These are phyloP conservation scores for Stropharia rugosoannulata DNA, from an alignment of 768 basidiomycete genomes.

Conservation along the genomic window DNA sequence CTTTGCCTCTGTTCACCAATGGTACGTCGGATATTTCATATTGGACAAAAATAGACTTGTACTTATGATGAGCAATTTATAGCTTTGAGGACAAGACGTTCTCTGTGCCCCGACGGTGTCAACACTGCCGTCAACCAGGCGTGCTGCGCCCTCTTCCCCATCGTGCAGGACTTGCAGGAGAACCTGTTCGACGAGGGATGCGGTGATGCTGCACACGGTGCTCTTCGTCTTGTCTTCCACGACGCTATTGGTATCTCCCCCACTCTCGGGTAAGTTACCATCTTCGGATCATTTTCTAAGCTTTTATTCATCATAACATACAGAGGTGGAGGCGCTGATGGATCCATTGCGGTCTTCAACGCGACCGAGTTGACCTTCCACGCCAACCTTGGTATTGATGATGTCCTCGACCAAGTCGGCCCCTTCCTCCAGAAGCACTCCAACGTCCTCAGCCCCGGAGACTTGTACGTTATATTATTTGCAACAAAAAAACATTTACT, in stretches of 20 bases:
- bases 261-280: conserved; percentile 23
- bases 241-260: conserved; percentile 45
- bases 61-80: neutral
- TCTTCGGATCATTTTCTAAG: neutral
- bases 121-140: conserved; percentile 25
- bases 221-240: conserved; percentile 37
- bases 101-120: conserved; percentile 26
- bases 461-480: conserved; percentile 36
- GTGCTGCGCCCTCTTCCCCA: conserved; percentile 25
- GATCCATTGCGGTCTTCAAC: conserved; percentile 46
- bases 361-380: conserved; percentile 40
- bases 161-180: conserved; percentile 20
- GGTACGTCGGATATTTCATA: no score
- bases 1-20: neutral
- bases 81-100: conserved; percentile 15
- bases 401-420: conserved; percentile 34
- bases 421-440: conserved; percentile 31
- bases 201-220: conserved; percentile 26
- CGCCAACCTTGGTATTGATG: conserved; percentile 44
- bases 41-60: no score
- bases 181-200: conserved; percentile 29
- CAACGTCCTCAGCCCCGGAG: conserved; percentile 37
- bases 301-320: neutral
- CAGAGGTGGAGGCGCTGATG: conserved; percentile 48
- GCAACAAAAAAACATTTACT: neutral